phyloP scores from a whole-genome alignment of 164 flowering plant genomes.

The Dillenia suffruticosa region DNA sequence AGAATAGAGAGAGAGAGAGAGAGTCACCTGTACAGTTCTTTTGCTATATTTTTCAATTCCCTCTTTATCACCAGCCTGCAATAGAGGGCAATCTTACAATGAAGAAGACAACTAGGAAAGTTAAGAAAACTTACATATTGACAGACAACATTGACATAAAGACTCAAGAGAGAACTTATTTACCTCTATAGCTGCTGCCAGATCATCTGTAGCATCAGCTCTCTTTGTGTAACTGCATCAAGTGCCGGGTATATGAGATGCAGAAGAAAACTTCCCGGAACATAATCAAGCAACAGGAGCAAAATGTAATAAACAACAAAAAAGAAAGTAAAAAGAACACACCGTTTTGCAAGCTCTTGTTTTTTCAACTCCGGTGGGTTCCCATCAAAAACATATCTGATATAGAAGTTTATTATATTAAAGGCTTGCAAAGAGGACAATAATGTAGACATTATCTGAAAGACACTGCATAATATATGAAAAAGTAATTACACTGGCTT shows the following conservation, averaged over 20 bases:
- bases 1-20: neutral
- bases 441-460: too few species aligned
- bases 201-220: slow-evolving; percentile 79
- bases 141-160: neutral
- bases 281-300: neutral
- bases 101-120: neutral
- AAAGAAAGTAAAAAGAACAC: slow-evolving; percentile 3
- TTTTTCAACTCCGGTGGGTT: slow-evolving; percentile 88
- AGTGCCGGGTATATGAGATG: neutral
- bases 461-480: neutral
- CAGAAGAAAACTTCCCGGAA: neutral
- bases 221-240: slow-evolving; percentile 67
- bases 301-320: neutral
- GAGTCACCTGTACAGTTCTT: slow-evolving; percentile 81
- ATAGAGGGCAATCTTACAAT: neutral
- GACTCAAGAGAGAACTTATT: neutral
- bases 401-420: neutral
- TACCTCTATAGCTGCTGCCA: slow-evolving; percentile 77
- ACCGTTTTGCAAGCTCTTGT: slow-evolving; percentile 93
- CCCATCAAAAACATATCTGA: slow-evolving; percentile 96
- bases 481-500: slow-evolving; percentile 75
- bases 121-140: neutral
- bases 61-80: slow-evolving; percentile 83
- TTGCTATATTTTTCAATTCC: slow-evolving; percentile 94
- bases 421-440: neutral